Conservation (phyloP, 257 asterid genomes). For the Nicotiana undulata region DNA sequence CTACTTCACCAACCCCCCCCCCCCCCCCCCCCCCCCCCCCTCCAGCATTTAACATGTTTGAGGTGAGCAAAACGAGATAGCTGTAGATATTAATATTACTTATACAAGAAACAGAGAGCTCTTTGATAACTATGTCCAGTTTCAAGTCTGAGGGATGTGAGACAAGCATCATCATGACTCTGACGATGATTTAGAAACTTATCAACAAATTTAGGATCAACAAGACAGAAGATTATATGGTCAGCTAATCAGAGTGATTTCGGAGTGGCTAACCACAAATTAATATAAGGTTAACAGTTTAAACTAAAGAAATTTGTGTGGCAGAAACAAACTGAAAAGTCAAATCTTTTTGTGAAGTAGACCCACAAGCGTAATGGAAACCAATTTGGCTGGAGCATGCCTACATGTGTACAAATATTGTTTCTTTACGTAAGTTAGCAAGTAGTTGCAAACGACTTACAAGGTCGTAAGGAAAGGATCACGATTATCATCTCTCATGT, state of each 20-base stretch:
- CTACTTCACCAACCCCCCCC: no score
- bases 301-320: neutral
- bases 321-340: no score
- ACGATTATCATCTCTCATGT: neutral
- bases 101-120: neutral
- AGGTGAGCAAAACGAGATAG: neutral
- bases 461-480: neutral
- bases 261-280: neutral
- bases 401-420: neutral
- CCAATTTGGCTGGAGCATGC: neutral
- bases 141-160: neutral
- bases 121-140: neutral
- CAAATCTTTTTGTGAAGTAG: neutral
- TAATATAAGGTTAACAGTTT: neutral
- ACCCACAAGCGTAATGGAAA: neutral
- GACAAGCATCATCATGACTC: neutral
- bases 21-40: no score
- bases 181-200: neutral
- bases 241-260: neutral
- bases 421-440: neutral
- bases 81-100: neutral
- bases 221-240: neutral
- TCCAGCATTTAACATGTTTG: neutral
- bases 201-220: neutral
- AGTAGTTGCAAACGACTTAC: neutral